Conservation (phyloP, 2,329 filamentous ascomycete species). For the Ascochyta lentis region DNA sequence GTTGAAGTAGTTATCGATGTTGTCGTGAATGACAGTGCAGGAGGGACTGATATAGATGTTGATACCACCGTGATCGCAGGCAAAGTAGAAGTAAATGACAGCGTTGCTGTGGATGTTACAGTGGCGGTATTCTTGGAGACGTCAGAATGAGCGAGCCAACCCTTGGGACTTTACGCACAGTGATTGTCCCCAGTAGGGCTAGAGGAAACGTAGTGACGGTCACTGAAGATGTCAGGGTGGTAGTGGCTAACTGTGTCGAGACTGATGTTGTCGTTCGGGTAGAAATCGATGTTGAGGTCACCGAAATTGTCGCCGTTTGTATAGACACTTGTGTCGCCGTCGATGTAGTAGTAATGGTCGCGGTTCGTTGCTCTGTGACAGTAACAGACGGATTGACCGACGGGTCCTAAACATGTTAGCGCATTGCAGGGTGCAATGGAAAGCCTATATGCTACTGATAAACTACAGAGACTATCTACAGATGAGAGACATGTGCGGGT, state of each 20-base stretch:
- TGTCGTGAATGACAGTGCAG: too few relatives aligned
- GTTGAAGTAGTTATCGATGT: background rate
- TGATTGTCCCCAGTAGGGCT: background rate
- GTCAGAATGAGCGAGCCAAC: background rate
- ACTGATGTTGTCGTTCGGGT: background rate
- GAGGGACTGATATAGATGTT: background rate
- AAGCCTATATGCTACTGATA: slow-evolving; percentile 2
- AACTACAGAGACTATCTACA: background rate
- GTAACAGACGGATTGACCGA: background rate
- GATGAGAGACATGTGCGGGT: background rate
- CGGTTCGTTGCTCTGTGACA: slow-evolving; percentile 5
- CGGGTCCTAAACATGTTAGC: slow-evolving; percentile 9
- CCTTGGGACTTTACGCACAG: background rate
- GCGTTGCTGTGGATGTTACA: background rate
- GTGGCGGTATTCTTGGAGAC: background rate
- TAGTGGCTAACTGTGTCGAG: background rate
- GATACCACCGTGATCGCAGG: background rate
- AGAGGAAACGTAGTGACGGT: background rate
- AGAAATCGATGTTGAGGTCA: background rate
- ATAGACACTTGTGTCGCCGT: background rate
- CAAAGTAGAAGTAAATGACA: background rate
- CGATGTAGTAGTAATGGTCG: background rate
- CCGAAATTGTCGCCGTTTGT: background rate
- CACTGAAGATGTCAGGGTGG: background rate
- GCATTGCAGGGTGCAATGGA: background rate